These are phyloP conservation scores for Alternaria gansuensis DNA, from an alignment of 2,329 filamentous ascomycete species.

Conservation along the genomic window DNA sequence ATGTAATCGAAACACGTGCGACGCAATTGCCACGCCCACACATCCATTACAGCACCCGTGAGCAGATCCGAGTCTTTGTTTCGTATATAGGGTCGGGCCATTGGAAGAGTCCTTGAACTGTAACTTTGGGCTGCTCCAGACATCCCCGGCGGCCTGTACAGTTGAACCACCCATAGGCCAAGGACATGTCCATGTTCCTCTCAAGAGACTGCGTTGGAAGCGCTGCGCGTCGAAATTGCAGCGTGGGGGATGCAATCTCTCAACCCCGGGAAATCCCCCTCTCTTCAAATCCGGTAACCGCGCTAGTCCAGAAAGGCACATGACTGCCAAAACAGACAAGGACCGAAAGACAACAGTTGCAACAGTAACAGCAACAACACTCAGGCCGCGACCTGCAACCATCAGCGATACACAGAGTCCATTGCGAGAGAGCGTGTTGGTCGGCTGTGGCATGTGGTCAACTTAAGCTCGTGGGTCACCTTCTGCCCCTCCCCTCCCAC, in stretches of 20 bases:
- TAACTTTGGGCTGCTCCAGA: background rate
- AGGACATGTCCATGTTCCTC: background rate
- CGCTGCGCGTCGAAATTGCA: background rate
- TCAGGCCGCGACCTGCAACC: too few species aligned
- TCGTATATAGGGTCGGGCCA: too few species aligned
- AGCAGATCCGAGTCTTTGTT: background rate
- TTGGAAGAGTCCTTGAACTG: background rate
- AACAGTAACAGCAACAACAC: background rate
- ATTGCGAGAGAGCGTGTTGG: background rate
- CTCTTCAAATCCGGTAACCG: background rate
- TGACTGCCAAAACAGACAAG: background rate
- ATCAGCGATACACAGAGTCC: background rate
- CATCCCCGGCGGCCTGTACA: background rate
- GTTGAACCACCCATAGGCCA: background rate
- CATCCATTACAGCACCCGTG: background rate
- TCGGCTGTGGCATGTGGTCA: background rate
- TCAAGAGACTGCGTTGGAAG: background rate
- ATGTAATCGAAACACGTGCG: background rate
- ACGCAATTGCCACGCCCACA: background rate
- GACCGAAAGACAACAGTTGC: background rate
- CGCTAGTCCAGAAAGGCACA: background rate
- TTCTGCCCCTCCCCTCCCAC: background rate
- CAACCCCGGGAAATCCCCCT: background rate
- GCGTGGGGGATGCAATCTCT: background rate
- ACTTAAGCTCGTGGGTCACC: slow-evolving; percentile 1